phyloP scores from a whole-genome alignment of 164 flowering plant species.

The Dillenia turbinata region DNA sequence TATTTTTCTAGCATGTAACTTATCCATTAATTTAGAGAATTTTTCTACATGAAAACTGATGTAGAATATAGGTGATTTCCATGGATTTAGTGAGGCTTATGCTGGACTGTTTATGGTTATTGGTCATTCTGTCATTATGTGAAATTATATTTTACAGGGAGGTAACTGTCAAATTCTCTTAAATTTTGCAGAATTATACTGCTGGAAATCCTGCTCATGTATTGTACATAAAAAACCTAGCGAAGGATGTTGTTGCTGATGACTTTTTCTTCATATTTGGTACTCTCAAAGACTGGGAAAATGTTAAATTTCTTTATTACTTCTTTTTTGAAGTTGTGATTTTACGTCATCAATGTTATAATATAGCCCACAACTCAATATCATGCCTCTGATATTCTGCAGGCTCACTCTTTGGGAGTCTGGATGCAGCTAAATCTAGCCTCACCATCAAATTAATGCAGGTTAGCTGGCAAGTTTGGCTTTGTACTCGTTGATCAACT shows the following conservation, averaged over 20 bases:
- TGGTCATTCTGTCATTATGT: background rate
- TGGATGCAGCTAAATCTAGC: conserved; percentile 55
- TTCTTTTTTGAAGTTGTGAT: no score
- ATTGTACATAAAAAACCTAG: conserved; percentile 87
- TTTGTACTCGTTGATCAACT: background rate
- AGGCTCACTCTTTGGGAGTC: conserved; percentile 85
- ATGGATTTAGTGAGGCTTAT: no score
- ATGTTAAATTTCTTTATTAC: no score
- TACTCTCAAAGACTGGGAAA: conserved; percentile 22
- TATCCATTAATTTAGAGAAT: no score
- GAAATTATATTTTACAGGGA: background rate
- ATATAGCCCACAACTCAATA: background rate
- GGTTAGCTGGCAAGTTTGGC: conserved; percentile 38
- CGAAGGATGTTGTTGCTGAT: conserved; percentile 78
- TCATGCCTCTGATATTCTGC: conserved; percentile 16
- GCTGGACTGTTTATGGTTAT: background rate
- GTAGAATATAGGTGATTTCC: no score
- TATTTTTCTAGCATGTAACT: no score
- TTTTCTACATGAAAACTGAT: no score
- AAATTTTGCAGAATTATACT: conserved; percentile 65
- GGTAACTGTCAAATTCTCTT: conserved; percentile 2
- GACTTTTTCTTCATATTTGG: conserved; percentile 92
- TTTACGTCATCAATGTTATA: no score
- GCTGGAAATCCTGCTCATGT: conserved; percentile 80
- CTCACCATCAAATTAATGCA: conserved; percentile 83